A percentile compares a stretch with the other conserved stretches of the same genome.
These are phyloP conservation scores for Aspergillus piperis DNA, from an alignment of 2,329 filamentous ascomycete genomes.

Conservation along the genomic window DNA sequence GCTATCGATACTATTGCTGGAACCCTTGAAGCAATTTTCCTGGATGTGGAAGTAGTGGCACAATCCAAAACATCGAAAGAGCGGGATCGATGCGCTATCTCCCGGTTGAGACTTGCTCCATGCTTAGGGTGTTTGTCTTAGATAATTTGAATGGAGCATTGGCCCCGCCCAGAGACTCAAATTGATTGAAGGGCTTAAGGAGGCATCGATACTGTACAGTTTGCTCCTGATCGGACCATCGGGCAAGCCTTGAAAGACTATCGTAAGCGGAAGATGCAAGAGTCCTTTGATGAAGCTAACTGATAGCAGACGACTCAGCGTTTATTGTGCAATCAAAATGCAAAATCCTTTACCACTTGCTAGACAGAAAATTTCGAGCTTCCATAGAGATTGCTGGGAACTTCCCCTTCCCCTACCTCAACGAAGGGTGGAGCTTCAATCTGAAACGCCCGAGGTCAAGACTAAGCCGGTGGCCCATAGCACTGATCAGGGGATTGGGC, in stretches of 20 bases:
- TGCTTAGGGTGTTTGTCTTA: neutral
- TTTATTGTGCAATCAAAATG: neutral
- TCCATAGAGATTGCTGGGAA: neutral
- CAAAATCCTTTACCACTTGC: neutral
- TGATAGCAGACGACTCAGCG: neutral
- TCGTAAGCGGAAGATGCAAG: neutral
- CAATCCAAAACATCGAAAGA: neutral
- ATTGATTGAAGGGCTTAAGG: constrained; percentile 1
- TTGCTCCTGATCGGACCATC: neutral
- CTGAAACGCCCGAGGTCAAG: constrained; percentile 2
- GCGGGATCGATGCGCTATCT: constrained; percentile 4
- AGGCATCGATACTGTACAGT: neutral
- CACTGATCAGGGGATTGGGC: constrained; percentile 2
- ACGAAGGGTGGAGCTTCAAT: neutral
- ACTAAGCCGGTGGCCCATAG: neutral
- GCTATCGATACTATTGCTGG: neutral
- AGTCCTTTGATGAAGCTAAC: neutral
- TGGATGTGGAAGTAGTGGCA: neutral
- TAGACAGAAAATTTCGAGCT: neutral
- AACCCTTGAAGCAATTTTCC: neutral
- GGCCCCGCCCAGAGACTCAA: neutral
- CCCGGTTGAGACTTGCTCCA: neutral
- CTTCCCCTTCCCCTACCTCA: neutral
- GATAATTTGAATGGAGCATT: neutral
- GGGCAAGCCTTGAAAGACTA: neutral